Evolutionary conservation across 352 stramenopile genomes (phyloP).

Genomic region (Aphanomyces astaci): DNA sequence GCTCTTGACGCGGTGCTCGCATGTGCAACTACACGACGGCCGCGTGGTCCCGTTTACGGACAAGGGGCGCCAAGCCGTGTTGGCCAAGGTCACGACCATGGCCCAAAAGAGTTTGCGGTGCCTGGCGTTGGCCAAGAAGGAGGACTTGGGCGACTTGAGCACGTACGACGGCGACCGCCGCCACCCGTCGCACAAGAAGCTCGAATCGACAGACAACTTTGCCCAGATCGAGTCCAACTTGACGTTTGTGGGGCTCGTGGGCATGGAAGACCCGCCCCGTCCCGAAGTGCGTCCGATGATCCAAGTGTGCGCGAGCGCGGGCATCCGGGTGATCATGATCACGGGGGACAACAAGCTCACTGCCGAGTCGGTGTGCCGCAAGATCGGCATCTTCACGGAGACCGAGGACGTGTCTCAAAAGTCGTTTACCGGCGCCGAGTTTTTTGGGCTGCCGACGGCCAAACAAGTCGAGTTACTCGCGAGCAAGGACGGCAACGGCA

Average conservation of each 20-base stretch:
- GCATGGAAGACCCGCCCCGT: conserved; percentile 97
- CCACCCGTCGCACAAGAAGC: conserved; percentile 72
- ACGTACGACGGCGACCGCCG: conserved; percentile 79
- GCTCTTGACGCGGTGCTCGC: conserved; percentile 93
- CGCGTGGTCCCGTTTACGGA: conserved; percentile 88
- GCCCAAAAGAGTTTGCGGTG: conserved; percentile 92
- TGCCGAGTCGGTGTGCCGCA: conserved; percentile 93
- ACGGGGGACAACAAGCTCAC: conserved; percentile 99
- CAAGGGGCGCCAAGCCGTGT: conserved; percentile 76
- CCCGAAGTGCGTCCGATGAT: conserved; percentile 96
- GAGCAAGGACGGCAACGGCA: conserved; percentile 65
- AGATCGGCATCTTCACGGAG: conserved; percentile 94
- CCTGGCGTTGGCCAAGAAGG: conserved; percentile 94
- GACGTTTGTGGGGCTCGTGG: conserved; percentile 96
- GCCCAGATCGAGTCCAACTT: conserved; percentile 92
- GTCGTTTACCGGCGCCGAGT: conserved; percentile 94
- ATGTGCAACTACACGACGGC: conserved; percentile 90
- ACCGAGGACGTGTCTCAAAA: conserved; percentile 77
- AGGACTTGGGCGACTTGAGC: conserved; percentile 76
- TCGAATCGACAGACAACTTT: conserved; percentile 84
- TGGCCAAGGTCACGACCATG: conserved; percentile 87
- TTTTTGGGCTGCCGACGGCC: conserved; percentile 88
- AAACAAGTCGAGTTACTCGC: conserved; percentile 90
- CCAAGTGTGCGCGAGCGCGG: conserved; percentile 88
- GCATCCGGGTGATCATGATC: conserved; percentile 99